phyloP scores from a whole-genome alignment of 1,139 yeast species.

The Hansenula sp. region DNA sequence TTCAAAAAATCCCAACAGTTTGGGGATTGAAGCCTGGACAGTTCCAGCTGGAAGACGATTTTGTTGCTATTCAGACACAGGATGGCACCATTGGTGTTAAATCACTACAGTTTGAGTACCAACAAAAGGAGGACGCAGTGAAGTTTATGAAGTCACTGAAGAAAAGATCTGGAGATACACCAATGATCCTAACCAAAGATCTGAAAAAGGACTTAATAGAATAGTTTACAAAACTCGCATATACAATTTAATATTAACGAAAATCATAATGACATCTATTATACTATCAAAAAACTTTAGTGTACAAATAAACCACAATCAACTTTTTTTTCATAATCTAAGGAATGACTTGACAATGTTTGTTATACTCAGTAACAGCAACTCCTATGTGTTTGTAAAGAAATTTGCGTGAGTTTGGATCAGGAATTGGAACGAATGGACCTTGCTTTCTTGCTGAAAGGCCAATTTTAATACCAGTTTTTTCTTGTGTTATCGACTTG shows the following conservation, averaged over 20 bases:
- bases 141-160: conserved; percentile 37
- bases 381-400: conserved; percentile 70
- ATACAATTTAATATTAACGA: too few species aligned
- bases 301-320: neutral
- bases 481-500: conserved; percentile 67
- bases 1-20: conserved; percentile 13
- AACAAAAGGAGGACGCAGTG: conserved; percentile 38
- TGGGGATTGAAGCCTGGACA: conserved; percentile 33
- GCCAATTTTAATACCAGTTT: conserved; percentile 71
- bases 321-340: conserved; percentile 5
- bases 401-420: conserved; percentile 56
- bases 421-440: conserved; percentile 78
- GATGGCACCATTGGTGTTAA: conserved; percentile 38
- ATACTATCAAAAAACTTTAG: neutral
- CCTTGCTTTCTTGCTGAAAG: conserved; percentile 59
- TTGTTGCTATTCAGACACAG: conserved; percentile 36
- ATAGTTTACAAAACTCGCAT: too few species aligned
- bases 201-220: too few species aligned
- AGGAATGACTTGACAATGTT: conserved; percentile 38
- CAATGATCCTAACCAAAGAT: conserved; percentile 1
- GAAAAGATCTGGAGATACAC: conserved; percentile 40
- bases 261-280: neutral
- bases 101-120: conserved; percentile 51
- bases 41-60: conserved; percentile 29
- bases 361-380: conserved; percentile 80